Conservation (phyloP, 345 rosid species). For the Bruguiera parviflora region DNA sequence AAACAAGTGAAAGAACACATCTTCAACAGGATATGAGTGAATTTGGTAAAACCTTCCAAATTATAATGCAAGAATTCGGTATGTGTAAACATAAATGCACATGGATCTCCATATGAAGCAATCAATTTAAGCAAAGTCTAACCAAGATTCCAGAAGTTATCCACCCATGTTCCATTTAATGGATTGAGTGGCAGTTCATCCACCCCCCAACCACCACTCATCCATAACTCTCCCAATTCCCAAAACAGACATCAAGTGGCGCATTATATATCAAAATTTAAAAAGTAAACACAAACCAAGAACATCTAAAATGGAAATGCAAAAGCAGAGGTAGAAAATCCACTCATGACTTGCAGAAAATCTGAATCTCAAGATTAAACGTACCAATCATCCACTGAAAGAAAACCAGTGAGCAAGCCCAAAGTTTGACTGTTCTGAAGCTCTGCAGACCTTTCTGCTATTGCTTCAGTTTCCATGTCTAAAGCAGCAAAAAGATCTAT, state of each 20-base stretch:
- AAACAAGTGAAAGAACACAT: neutral
- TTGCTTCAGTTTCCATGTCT: slow-evolving; percentile 94
- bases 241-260: too few species aligned
- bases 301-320: neutral
- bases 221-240: too few species aligned
- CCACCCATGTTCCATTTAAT: too few species aligned
- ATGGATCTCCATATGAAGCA: too few species aligned
- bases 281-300: neutral
- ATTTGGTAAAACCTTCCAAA: neutral
- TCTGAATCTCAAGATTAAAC: slow-evolving; percentile 18
- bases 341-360: neutral
- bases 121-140: too few species aligned
- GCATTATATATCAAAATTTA: too few species aligned
- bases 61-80: neutral
- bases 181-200: too few species aligned
- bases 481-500: slow-evolving; percentile 84
- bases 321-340: too few species aligned
- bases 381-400: slow-evolving; percentile 94
- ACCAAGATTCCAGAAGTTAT: too few species aligned
- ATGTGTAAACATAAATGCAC: too few species aligned
- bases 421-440: slow-evolving; percentile 82
- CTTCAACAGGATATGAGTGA: neutral
- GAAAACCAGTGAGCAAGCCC: slow-evolving; percentile 94
- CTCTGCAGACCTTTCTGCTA: slow-evolving; percentile 66
- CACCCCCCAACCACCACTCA: too few species aligned